phyloP scores from a whole-genome alignment of 139 green algal species.

The Tetraselmis chui region DNA sequence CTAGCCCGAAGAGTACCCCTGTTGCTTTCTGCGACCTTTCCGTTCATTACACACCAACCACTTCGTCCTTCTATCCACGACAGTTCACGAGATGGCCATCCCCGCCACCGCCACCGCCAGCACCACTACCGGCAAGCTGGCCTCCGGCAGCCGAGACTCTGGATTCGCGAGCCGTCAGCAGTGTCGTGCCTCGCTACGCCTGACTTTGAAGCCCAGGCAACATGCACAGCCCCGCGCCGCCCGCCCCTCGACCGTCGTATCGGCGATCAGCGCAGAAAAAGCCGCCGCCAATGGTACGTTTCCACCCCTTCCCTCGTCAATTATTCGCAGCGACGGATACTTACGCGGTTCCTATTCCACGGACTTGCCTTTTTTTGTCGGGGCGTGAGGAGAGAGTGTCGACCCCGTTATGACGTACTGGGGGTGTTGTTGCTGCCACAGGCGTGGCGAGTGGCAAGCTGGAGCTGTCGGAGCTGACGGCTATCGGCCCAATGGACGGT shows the following conservation, averaged over 20 bases:
- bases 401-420: not conserved
- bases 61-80: too few relatives aligned
- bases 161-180: not conserved
- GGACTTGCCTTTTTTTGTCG: not conserved
- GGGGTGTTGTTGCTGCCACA: not conserved
- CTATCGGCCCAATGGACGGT: slow-evolving; percentile 79
- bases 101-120: too few relatives aligned
- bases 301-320: too few relatives aligned
- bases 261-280: not conserved
- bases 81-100: too few relatives aligned
- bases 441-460: slow-evolving; percentile 29
- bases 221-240: not conserved
- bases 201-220: not conserved
- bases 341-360: not conserved
- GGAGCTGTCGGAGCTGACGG: slow-evolving; percentile 75
- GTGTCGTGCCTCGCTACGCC: not conserved
- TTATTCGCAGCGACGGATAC: not conserved
- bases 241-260: too few relatives aligned
- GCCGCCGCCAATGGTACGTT: not conserved
- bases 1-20: too few relatives aligned
- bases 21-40: too few relatives aligned
- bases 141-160: too few relatives aligned
- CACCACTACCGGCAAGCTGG: too few relatives aligned
- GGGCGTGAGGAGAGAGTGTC: not conserved
- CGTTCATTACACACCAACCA: too few relatives aligned